Conservation (phyloP, 192 early-diverging fungal genomes). For the Thamnidium elegans region DNA sequence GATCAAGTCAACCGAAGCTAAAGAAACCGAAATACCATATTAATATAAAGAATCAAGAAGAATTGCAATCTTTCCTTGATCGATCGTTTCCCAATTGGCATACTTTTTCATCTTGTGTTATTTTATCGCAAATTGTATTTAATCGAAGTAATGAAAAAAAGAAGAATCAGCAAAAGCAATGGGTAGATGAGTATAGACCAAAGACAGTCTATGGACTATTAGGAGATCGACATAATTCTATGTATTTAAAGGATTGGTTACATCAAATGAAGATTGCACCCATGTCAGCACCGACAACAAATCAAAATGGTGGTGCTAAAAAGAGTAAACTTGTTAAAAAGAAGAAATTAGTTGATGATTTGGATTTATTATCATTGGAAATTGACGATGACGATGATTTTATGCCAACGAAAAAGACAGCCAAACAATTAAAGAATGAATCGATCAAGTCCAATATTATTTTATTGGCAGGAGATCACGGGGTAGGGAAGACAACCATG, state of each 20-base stretch:
- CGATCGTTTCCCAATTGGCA: not conserved
- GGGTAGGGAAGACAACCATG: constrained; percentile 71
- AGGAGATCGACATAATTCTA: not conserved
- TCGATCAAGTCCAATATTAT: constrained; percentile 35
- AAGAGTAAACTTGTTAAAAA: not conserved
- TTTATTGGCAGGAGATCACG: constrained; percentile 65
- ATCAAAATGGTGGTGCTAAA: not conserved
- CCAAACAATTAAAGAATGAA: constrained; percentile 6
- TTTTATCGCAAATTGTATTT: not conserved
- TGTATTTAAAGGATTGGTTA: constrained; percentile 25
- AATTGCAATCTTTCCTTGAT: not conserved
- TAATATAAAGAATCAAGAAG: not conserved
- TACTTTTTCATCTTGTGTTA: not conserved
- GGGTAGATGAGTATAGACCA: constrained; percentile 27
- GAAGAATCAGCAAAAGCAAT: not conserved
- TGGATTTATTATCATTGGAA: not conserved
- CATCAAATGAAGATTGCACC: constrained; percentile 27
- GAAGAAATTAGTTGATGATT: not conserved
- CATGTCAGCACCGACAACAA: constrained; percentile 14
- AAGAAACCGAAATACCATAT: no score
- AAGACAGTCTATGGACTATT: constrained; percentile 7
- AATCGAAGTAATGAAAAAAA: not conserved
- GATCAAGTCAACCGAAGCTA: no score
- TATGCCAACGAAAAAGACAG: not conserved
- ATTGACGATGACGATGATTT: constrained; percentile 9